These are phyloP conservation scores for Dissophora ornata DNA, from an alignment of 192 early-diverging fungal genomes.

Conservation along the genomic window DNA sequence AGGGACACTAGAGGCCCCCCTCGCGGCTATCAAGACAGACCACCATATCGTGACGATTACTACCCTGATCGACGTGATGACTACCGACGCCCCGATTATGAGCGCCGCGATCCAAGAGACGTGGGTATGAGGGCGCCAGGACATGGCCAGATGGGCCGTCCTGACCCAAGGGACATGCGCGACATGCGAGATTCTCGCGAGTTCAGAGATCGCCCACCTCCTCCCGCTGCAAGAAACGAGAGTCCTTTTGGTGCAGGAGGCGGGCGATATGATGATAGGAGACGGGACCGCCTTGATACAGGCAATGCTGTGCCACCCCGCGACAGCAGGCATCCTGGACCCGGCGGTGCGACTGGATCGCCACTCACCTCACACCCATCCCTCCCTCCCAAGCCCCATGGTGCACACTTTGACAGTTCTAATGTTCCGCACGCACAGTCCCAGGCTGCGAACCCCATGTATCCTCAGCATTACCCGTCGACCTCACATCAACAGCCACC, in stretches of 20 bases:
- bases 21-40: slow-evolving; percentile 55
- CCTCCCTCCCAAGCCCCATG: slow-evolving; percentile 52
- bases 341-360: slow-evolving; percentile 36
- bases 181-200: slow-evolving; percentile 21
- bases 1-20: slow-evolving; percentile 40
- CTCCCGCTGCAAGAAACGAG: slow-evolving; percentile 39
- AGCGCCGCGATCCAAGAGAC: slow-evolving; percentile 47
- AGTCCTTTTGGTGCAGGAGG: slow-evolving; percentile 25
- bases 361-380: slow-evolving; percentile 40
- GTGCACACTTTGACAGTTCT: slow-evolving; percentile 47
- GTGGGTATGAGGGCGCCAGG: slow-evolving; percentile 26
- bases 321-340: slow-evolving; percentile 42
- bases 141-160: slow-evolving; percentile 35
- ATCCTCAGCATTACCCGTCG: slow-evolving; percentile 45
- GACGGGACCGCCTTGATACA: slow-evolving; percentile 38
- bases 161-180: slow-evolving; percentile 34
- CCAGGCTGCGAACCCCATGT: slow-evolving; percentile 21
- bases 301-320: slow-evolving; percentile 43
- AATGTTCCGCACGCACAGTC: slow-evolving; percentile 36
- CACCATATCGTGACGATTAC: slow-evolving; percentile 56
- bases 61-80: slow-evolving; percentile 59
- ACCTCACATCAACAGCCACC: slow-evolving; percentile 42
- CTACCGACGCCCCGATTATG: slow-evolving; percentile 51
- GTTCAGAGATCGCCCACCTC: slow-evolving; percentile 47
- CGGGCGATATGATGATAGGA: slow-evolving; percentile 48